A percentile compares a stretch with the other conserved stretches of the same genome.
Conservation (phyloP, 202 grass and related monocot species). For the Thinopyrum obtusiflorum region DNA sequence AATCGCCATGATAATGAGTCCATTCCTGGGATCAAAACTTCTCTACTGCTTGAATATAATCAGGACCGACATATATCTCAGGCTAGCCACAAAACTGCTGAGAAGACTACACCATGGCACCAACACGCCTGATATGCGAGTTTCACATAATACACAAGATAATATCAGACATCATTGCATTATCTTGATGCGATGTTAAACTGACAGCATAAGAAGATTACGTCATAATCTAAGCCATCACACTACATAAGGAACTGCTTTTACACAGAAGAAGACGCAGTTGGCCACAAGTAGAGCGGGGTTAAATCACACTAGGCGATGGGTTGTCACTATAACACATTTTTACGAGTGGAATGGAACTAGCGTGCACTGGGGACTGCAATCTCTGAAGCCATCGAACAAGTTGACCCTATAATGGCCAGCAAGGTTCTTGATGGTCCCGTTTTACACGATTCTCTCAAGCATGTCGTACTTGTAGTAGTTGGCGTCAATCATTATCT, state of each 20-base stretch:
- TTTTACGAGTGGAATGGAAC: background rate
- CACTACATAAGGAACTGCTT: background rate
- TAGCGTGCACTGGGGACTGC: background rate
- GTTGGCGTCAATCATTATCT: constrained; percentile 37
- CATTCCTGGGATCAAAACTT: background rate
- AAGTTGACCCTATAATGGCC: constrained; percentile 41
- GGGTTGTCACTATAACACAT: background rate
- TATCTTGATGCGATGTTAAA: background rate
- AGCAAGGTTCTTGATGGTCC: constrained; percentile 27
- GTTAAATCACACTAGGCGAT: background rate
- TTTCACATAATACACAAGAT: background rate
- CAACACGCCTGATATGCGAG: background rate
- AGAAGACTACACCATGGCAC: background rate
- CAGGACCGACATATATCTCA: background rate
- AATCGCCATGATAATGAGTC: background rate
- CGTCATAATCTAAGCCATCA: background rate
- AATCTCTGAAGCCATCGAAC: background rate
- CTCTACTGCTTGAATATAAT: background rate
- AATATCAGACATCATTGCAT: background rate
- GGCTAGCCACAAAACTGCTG: background rate
- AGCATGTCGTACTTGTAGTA: constrained; percentile 58
- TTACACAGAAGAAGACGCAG: background rate
- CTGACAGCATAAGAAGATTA: background rate
- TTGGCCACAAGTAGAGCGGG: background rate
- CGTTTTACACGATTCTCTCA: constrained; percentile 28